phyloP scores from a whole-genome alignment of 2,329 filamentous ascomycete genomes.

The Boeremia exigua region DNA sequence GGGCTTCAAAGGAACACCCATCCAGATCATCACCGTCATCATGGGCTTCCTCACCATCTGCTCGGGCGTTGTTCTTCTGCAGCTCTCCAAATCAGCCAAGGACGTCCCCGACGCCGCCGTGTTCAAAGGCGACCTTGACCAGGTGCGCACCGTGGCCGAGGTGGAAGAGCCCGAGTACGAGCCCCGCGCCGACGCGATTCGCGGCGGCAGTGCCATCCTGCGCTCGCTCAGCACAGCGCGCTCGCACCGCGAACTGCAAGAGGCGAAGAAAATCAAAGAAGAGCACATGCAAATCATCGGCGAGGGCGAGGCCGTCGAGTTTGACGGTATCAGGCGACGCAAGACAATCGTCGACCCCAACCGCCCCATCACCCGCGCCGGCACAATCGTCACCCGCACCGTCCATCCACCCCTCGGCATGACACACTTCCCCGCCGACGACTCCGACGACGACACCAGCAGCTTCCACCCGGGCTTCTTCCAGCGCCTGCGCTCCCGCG shows the following conservation, averaged over 20 bases:
- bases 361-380: constrained; percentile 32
- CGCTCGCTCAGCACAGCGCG: constrained; percentile 78
- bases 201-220: constrained; percentile 86
- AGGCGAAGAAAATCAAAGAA: constrained; percentile 77
- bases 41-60: constrained; percentile 95
- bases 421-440: constrained; percentile 77
- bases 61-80: constrained; percentile 86
- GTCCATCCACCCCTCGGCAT: constrained; percentile 83
- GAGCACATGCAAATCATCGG: constrained; percentile 81
- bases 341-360: constrained; percentile 62
- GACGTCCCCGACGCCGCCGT: constrained; percentile 93
- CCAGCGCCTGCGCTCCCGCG: constrained; percentile 41
- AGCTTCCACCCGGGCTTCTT: constrained; percentile 58
- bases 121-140: constrained; percentile 90
- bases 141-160: constrained; percentile 93
- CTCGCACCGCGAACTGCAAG: constrained; percentile 78
- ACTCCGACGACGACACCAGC: constrained; percentile 49
- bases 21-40: constrained; percentile 85
- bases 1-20: constrained; percentile 86
- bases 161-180: constrained; percentile 96
- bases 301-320: constrained; percentile 84
- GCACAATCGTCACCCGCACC: constrained; percentile 55
- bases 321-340: constrained; percentile 86
- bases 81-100: constrained; percentile 97
- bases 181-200: constrained; percentile 94